phyloP scores from a whole-genome alignment of 2,329 filamentous ascomycete species.

The Alternaria longipes region DNA sequence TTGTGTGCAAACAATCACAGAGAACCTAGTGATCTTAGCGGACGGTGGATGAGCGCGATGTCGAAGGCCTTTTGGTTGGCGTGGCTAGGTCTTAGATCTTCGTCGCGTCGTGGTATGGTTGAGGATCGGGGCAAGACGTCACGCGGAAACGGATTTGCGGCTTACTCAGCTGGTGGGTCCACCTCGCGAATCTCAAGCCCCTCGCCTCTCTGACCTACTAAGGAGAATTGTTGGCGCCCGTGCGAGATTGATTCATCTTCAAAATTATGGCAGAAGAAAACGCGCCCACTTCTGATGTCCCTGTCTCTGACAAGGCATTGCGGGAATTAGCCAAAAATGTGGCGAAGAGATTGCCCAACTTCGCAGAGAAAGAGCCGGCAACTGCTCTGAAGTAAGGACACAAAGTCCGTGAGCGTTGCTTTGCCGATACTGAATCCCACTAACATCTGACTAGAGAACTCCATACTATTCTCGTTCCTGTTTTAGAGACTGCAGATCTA shows the following conservation, averaged over 20 bases:
- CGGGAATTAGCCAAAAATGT: constrained; percentile 40
- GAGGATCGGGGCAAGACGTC: background rate
- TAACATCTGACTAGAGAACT: constrained; percentile 42
- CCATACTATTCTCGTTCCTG: constrained; percentile 35
- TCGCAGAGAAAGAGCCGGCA: constrained; percentile 35
- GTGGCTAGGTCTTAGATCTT: background rate
- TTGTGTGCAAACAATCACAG: background rate
- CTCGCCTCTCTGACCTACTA: constrained; percentile 2
- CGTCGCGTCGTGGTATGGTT: background rate
- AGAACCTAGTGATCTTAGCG: background rate
- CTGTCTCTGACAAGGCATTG: constrained; percentile 38
- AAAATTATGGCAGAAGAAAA: constrained; percentile 21
- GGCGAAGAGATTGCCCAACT: constrained; percentile 36
- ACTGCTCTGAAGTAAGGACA: constrained; percentile 49
- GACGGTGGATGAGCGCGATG: background rate
- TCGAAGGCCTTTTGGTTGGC: background rate
- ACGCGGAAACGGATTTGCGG: constrained; percentile 7
- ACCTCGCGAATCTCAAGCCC: constrained; percentile 9
- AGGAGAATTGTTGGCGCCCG: constrained; percentile 4
- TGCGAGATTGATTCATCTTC: background rate
- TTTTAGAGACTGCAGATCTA: constrained; percentile 47
- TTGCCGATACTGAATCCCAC: constrained; percentile 20
- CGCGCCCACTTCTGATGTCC: constrained; percentile 14
- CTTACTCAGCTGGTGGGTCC: constrained; percentile 4
- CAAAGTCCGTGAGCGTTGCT: constrained; percentile 47